Percentiles rank a stretch among this genome's conserved stretches.
Evolutionary conservation across 2,329 filamentous ascomycete species (phyloP).

Genomic region (Fusarium pseudonygamai): DNA sequence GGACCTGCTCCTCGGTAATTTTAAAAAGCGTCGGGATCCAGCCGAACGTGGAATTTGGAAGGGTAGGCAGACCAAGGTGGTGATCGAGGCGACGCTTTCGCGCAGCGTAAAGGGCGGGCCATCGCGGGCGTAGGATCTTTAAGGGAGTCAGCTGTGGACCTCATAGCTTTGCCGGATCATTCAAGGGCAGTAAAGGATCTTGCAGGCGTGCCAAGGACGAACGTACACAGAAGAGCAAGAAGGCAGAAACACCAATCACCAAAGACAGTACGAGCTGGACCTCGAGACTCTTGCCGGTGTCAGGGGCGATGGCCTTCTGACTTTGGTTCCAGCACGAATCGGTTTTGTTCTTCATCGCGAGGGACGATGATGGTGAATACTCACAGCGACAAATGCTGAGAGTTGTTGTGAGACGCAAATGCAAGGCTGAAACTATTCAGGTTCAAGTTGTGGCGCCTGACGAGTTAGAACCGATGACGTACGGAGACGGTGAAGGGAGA

Average conservation of each 20-base stretch:
- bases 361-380: neutral
- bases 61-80: slow-evolving; percentile 71
- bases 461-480: slow-evolving; percentile 28
- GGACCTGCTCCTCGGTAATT: slow-evolving; percentile 88
- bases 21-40: slow-evolving; percentile 90
- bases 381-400: slow-evolving; percentile 4
- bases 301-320: slow-evolving; percentile 33
- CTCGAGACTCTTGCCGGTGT: slow-evolving; percentile 55
- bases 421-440: slow-evolving; percentile 31
- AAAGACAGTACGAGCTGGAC: slow-evolving; percentile 80
- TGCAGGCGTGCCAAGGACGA: neutral
- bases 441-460: slow-evolving; percentile 22
- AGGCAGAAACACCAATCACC: slow-evolving; percentile 74
- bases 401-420: slow-evolving; percentile 29
- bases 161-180: neutral
- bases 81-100: slow-evolving; percentile 78
- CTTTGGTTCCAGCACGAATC: slow-evolving; percentile 12
- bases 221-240: slow-evolving; percentile 79
- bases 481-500: slow-evolving; percentile 7
- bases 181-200: neutral
- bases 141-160: neutral
- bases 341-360: slow-evolving; percentile 5
- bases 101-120: slow-evolving; percentile 90
- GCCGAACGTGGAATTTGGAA: slow-evolving; percentile 87
- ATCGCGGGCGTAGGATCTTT: slow-evolving; percentile 86